Conservation (phyloP, 2,329 filamentous ascomycete species). For the Cladorrhinum sp. region DNA sequence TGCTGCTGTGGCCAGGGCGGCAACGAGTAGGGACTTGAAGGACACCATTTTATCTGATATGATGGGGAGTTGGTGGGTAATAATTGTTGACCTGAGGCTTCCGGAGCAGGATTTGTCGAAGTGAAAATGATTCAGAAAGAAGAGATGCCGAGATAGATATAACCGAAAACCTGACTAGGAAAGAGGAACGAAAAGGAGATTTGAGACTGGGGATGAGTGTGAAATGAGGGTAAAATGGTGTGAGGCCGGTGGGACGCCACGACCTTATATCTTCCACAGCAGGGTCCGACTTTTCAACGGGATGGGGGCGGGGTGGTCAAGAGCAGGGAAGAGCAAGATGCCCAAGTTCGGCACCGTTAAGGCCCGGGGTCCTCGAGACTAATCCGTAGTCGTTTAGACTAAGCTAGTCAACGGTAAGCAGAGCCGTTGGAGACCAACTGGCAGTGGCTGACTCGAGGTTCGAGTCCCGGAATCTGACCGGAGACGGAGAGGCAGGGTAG, state of each 20-base stretch:
- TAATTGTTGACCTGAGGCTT: conserved; percentile 17
- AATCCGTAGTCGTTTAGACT: conserved; percentile 7
- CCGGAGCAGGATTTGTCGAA: conserved; percentile 18
- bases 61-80: not conserved
- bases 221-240: conserved; percentile 8
- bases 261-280: conserved; percentile 19
- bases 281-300: not conserved
- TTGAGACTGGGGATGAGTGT: conserved; percentile 9
- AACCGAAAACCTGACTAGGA: not conserved
- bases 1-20: conserved; percentile 22
- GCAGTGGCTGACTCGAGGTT: conserved; percentile 6
- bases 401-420: conserved; percentile 15
- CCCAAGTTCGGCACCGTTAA: conserved; percentile 8
- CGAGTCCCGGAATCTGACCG: conserved; percentile 10
- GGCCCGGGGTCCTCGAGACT: conserved; percentile 4
- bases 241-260: conserved; percentile 15
- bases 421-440: conserved; percentile 3
- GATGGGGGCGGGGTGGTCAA: not conserved
- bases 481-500: conserved; percentile 9
- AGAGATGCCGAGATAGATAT: not conserved
- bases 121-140: conserved; percentile 10
- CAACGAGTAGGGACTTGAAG: conserved; percentile 18
- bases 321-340: not conserved
- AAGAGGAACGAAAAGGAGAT: conserved; percentile 10
- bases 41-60: conserved; percentile 25